Percentiles rank a stretch among this genome's conserved stretches.
phyloP scores from a whole-genome alignment of 257 asterid genomes.

The Nicotiana noctiflora region DNA sequence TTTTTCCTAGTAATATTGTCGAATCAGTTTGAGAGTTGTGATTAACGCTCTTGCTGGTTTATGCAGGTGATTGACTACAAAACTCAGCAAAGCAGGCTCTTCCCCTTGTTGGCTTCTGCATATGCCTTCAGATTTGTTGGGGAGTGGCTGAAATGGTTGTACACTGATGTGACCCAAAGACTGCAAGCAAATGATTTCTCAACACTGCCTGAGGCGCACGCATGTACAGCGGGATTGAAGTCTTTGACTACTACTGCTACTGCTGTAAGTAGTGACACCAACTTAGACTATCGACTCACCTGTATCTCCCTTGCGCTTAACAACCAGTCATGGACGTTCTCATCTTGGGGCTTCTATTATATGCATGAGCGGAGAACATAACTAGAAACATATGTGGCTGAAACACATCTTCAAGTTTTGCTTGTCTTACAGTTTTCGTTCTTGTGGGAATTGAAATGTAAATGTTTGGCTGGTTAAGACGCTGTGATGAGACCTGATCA shows the following conservation, averaged over 20 bases:
- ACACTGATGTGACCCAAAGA: constrained; percentile 78
- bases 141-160: constrained; percentile 92
- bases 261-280: constrained; percentile 58
- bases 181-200: constrained; percentile 80
- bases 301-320: background rate
- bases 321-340: background rate
- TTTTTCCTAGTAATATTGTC: background rate
- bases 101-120: constrained; percentile 95
- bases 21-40: background rate
- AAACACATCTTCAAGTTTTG: background rate
- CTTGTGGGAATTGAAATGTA: background rate
- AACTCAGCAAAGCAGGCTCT: constrained; percentile 92
- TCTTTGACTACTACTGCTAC: constrained; percentile 88
- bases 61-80: constrained; percentile 84
- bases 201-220: constrained; percentile 94
- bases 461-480: background rate
- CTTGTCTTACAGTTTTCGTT: too few species aligned
- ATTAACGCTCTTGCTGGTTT: constrained; percentile 8
- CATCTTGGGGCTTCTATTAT: background rate
- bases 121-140: constrained; percentile 96
- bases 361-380: background rate
- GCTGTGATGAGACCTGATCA: background rate
- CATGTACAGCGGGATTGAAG: constrained; percentile 99
- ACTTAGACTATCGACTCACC: background rate
- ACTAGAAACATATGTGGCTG: background rate